phyloP scores from a whole-genome alignment of 176 grass and related monocot genomes.

The Phragmites australis region DNA sequence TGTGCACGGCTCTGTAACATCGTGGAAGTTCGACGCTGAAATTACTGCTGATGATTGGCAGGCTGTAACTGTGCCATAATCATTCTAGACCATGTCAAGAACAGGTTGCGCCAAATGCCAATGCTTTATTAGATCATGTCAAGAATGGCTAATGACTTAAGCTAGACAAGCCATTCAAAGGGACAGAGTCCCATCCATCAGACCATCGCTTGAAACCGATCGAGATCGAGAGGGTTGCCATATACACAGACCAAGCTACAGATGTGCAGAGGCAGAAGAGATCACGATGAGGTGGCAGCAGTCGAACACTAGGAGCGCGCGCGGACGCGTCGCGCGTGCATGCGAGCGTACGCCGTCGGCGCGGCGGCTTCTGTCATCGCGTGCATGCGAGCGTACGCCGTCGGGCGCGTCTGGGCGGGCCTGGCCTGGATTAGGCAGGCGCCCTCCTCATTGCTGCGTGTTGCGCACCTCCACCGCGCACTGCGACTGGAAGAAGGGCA shows the following conservation, averaged over 20 bases:
- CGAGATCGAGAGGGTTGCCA: background rate
- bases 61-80: too few species aligned
- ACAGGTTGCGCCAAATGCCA: background rate
- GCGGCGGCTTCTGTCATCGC: background rate
- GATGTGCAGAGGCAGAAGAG: background rate
- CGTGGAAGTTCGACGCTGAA: background rate
- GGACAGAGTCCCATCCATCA: background rate
- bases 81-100: background rate
- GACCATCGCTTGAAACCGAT: background rate
- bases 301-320: background rate
- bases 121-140: background rate
- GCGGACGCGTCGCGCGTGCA: too few species aligned
- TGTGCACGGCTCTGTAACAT: background rate
- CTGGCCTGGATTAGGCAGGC: background rate
- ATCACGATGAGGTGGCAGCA: background rate
- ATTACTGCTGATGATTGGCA: background rate
- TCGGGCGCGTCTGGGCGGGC: too few species aligned
- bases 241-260: conserved; percentile 34
- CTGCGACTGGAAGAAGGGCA: conserved; percentile 48
- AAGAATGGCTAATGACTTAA: background rate
- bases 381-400: background rate
- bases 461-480: conserved; percentile 46
- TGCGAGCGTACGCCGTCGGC: background rate
- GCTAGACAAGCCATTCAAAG: background rate
- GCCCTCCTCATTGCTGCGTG: conserved; percentile 35